Conservation (phyloP, 2,329 filamentous ascomycete species). For the Ophiostoma populinum region DNA sequence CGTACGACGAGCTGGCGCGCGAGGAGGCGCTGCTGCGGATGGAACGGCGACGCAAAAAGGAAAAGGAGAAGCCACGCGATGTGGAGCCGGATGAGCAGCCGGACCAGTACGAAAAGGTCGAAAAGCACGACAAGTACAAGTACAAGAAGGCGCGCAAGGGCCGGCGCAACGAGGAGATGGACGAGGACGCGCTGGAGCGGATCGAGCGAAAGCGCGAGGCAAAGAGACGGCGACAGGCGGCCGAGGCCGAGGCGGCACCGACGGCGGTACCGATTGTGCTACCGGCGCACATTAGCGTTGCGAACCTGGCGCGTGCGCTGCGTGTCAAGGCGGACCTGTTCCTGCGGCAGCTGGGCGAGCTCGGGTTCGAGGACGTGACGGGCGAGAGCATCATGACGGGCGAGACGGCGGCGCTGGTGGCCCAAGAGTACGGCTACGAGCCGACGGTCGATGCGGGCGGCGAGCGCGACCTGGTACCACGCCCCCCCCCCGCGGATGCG, state of each 20-base stretch:
- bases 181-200: constrained; percentile 19
- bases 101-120: neutral
- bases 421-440: constrained; percentile 84
- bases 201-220: constrained; percentile 22
- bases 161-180: constrained; percentile 23
- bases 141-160: constrained; percentile 16
- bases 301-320: constrained; percentile 59
- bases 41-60: constrained; percentile 4
- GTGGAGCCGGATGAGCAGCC: constrained; percentile 15
- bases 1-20: too few species aligned
- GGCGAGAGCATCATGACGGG: constrained; percentile 76
- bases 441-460: constrained; percentile 55
- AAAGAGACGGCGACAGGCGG: constrained; percentile 22
- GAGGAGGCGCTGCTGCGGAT: too few species aligned
- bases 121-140: neutral
- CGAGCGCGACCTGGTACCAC: constrained; percentile 51
- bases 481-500: constrained; percentile 50
- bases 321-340: constrained; percentile 57
- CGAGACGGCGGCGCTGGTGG: constrained; percentile 78
- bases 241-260: constrained; percentile 25
- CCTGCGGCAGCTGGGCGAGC: constrained; percentile 55
- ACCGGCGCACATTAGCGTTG: constrained; percentile 84
- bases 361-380: constrained; percentile 77
- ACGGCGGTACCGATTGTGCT: constrained; percentile 43
- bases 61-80: neutral